Evolutionary conservation across 2,329 filamentous ascomycete species (phyloP), one percentile per base, ranked within the genome.

Genomic region (Chaetomium globosum): DNA sequence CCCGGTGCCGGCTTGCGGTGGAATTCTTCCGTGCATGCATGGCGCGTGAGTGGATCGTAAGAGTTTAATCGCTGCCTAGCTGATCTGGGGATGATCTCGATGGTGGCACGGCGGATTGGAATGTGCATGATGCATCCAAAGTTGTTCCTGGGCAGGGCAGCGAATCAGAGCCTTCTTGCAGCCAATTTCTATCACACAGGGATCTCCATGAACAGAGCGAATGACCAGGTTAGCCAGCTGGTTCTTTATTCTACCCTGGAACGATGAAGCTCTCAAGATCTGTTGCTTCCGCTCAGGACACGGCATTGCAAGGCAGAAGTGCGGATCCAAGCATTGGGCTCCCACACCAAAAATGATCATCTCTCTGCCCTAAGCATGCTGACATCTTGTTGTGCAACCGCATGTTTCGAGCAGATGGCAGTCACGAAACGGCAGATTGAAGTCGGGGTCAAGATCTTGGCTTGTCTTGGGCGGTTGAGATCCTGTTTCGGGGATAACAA

Each of bases 331-430:
- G 9, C 3, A 48, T n/a, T 48, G 46, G n/a, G 6, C 8, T 48
- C 3, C 19, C 2, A 43, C 39, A 19, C 5, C 16, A 43, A 7
- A 7, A 2, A n/a, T 5, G 13, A 1, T n/a, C 9, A n/a, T 9
- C 46, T 23, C 23, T 7, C 21, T 4, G 7, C 21, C 46, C 7
- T 12, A 53, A 43, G 5, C 28, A 53, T 53, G 5, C 30, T 19
- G 30, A 8, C 36, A 12, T 39, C n/a, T 4, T 6, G 4, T 23
- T 26, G 60, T 62, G 28, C 21, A 51, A 62, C 60, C n/a, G 51
- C 1, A n/a, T 54, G 59, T 46, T 61, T 61, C 59, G 33, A 61
- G 48, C 46, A 55, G 13, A 26, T 7, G 3, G 28, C 12, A 4
- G 30, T 8, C 53, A 43, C 26, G 13, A 8, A 26, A 21, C 10